Percentiles rank a stretch among this genome's conserved stretches.
Evolutionary conservation across 139 green algal genomes (phyloP).

Genomic region (Picochlorum sp.): DNA sequence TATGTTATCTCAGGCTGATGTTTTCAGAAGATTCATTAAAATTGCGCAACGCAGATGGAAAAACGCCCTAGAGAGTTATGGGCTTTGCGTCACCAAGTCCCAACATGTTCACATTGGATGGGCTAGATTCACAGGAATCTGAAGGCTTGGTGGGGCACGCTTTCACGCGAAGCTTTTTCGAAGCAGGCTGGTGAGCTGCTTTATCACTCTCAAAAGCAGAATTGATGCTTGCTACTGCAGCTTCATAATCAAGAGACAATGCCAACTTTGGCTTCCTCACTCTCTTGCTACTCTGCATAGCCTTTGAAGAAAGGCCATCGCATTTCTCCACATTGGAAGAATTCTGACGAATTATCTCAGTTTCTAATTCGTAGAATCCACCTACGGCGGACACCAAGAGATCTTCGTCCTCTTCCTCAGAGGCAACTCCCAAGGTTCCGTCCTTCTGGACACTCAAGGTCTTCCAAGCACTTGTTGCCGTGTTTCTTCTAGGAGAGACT

Average conservation of each 20-base stretch:
- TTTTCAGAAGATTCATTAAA: constrained; percentile 4
- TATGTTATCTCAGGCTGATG: too few relatives aligned
- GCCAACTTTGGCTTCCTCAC: constrained; percentile 4
- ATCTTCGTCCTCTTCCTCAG: constrained; percentile 2
- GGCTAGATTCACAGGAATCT: constrained; percentile 1
- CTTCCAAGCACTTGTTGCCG: background rate
- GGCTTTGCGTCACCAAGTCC: background rate
- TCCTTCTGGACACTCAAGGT: constrained; percentile 4
- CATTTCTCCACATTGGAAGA: too few relatives aligned
- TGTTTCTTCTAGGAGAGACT: background rate
- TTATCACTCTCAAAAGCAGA: background rate
- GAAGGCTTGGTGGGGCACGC: constrained; percentile 4
- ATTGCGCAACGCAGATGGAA: background rate
- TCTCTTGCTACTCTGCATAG: background rate
- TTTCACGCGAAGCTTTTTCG: background rate
- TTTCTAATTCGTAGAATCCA: background rate
- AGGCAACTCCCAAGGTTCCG: background rate
- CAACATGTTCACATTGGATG: constrained; percentile 9
- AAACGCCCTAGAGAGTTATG: too few relatives aligned
- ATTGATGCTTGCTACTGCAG: constrained; percentile 24
- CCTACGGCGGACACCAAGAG: background rate
- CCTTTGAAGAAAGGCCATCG: too few relatives aligned
- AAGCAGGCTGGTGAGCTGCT: constrained; percentile 4
- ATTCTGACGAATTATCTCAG: background rate
- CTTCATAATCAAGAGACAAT: constrained; percentile 24